Evolutionary conservation across 1,284 basidiomycete genomes (phyloP), one percentile per base, ranked within the genome.

Genomic region (Cystobasidium pallidum): DNA sequence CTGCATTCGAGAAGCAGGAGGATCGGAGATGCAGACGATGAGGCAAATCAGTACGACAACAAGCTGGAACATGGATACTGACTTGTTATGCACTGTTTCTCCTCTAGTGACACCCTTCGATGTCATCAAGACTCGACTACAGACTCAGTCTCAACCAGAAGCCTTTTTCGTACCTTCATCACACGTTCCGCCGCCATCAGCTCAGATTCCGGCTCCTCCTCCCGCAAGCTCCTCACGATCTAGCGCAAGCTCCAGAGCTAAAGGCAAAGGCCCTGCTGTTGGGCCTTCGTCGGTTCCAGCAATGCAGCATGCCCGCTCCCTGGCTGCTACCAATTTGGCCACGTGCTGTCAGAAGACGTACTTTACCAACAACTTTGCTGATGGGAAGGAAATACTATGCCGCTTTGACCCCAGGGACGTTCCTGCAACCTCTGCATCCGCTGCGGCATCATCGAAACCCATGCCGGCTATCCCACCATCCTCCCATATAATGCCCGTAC

Each of bases 41-140:
- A 61, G 24, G 13, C n/a, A 45, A 10, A 8, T n/a, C n/a, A n/a
- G 36, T 13, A 26, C 8, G 15, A 21, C 15, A 43, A 13, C 41
- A 30, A 26, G 8, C 7, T n/a, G 34, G 11, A 1, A 3, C 45
- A 26, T 24, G 2, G 39, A 24, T 41, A 52, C 62, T 65, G 45
- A 65, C 45, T 8, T 24, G 49, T 3, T 24, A 19, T n/a, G n/a
- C 32, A 24, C 57, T 43, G 30, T 64, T 64, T 28, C 57, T 21
- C 21, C 34, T 32, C 39, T 45, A 94, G 91, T 95, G 93, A 95
- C 92, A 4, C 92, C 92, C 2, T 94, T 95, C 80, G 92, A 95
- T 81, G 91, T 95, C 68, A 86, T 95, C 77, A 95, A 95, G 82
- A 95, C 93, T 24, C 86, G 93, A 8, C 58, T 79, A 11, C 78